phyloP scores from a whole-genome alignment of 1,139 yeast species.

The Dujonia santamariae region DNA sequence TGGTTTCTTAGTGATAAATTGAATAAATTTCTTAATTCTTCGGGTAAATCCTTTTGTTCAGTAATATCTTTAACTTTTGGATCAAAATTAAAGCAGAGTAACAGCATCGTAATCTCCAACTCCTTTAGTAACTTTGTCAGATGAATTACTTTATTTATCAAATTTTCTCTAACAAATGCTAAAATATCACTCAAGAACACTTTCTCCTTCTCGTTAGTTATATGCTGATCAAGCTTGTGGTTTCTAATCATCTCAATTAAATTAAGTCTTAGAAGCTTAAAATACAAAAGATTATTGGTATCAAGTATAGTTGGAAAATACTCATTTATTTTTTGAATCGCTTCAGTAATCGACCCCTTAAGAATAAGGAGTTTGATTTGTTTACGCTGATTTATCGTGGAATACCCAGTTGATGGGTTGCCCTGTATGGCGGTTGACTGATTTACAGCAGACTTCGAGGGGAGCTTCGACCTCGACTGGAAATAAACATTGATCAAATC shows the following conservation, averaged over 20 bases:
- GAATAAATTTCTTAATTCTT: conserved; percentile 47
- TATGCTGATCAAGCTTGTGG: conserved; percentile 36
- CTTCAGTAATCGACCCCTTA: conserved; percentile 47
- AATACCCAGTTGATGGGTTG: conserved; percentile 31
- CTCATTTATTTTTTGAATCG: conserved; percentile 44
- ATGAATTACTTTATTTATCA: conserved; percentile 55
- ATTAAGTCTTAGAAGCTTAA: conserved; percentile 57
- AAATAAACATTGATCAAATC: conserved; percentile 16
- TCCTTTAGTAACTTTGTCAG: conserved; percentile 54
- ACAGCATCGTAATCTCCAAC: conserved; percentile 68
- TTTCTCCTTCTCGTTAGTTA: conserved; percentile 30
- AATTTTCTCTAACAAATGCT: conserved; percentile 57
- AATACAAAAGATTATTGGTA: conserved; percentile 55
- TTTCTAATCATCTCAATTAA: conserved; percentile 61
- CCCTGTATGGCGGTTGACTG: not conserved
- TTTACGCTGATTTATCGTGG: conserved; percentile 47
- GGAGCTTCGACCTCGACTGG: conserved; percentile 6
- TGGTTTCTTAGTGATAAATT: conserved; percentile 53
- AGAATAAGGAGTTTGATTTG: conserved; percentile 47
- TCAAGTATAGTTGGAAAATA: conserved; percentile 56
- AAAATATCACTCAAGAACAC: conserved; percentile 55
- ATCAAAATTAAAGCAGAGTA: conserved; percentile 53
- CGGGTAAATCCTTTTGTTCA: conserved; percentile 48
- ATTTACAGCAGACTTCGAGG: too few relatives aligned
- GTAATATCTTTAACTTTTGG: conserved; percentile 28